Percentiles rank a stretch among this genome's conserved stretches.
phyloP scores from a whole-genome alignment of 305 asterid species.

The Fraxinus latifolia region DNA sequence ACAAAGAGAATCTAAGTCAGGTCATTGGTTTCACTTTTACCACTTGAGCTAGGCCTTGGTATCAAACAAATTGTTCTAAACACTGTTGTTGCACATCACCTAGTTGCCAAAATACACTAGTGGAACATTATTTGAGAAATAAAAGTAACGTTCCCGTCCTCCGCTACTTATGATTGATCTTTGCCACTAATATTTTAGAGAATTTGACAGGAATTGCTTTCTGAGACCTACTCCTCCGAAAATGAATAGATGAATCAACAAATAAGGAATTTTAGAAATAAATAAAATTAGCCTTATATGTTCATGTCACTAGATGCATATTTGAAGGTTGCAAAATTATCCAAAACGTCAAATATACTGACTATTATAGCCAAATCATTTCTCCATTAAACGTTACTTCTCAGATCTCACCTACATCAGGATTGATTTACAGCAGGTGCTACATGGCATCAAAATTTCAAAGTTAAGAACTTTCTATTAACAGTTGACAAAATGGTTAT shows the following conservation, averaged over 20 bases:
- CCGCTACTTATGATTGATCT: neutral
- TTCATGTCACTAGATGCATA: neutral
- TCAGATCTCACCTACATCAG: neutral
- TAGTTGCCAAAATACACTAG: neutral
- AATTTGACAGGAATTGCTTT: neutral
- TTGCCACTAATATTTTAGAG: neutral
- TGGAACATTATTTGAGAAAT: neutral
- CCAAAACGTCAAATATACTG: neutral
- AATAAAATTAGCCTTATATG: neutral
- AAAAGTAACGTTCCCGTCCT: neutral
- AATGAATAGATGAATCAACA: neutral
- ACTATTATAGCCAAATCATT: neutral
- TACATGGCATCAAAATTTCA: neutral
- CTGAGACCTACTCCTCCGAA: neutral
- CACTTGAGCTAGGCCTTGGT: neutral
- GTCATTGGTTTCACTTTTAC: neutral
- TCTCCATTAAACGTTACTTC: neutral
- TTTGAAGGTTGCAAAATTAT: neutral
- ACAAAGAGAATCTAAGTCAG: neutral
- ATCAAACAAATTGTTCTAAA: neutral
- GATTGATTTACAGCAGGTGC: neutral
- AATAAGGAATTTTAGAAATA: neutral
- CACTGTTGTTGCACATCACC: neutral
- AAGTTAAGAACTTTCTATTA: neutral
- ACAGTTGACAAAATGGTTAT: neutral